Base-by-base conservation (phyloP, 306 rosid genomes). In the Dryas alaskensis region DNA sequence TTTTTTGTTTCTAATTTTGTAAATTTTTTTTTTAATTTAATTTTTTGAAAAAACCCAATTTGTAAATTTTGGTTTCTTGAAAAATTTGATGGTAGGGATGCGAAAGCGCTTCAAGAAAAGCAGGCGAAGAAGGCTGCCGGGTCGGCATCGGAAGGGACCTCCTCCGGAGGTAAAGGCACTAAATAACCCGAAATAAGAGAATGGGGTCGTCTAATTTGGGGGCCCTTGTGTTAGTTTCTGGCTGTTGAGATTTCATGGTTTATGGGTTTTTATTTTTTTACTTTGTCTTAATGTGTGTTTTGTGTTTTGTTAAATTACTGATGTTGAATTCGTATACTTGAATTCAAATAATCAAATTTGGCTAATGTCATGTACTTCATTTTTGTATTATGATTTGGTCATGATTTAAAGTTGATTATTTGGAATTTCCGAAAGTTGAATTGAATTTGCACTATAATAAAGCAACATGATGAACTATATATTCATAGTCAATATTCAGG, bases 101-200 rank as follows among this genome's bases (percentile, higher is more conserved):
- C 86, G 6, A 84, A 84, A 43, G 88, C 88, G 2, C 84, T 84
- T 1, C 88, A 84, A 76, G 88, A 84, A 61, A 84, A 84, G 84
- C 4, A 64, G 60, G 84, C 88, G 8, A 84, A 84, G 86, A 84
- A 84, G 78, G 88, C 88, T 16, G 86, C 80, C 0, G 77, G 77
- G 62, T 65, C 52, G n/a, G 73, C 67, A 10, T 57, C 81, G 5
- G 86, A 84, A 31, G 84, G 81, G 54, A 77, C 46, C 45, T 65
- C 88, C 7, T 67, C 83, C 16, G 88, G 83, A 81, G 83, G 85
- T 80, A 81, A 81, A 73, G 13, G 50, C 54, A 31, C 37, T 31
- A 75, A 70, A 66, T 57, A 69, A 13, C 48, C 51, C 77, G n/a
- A 75, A 84, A 65, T 84, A 60, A 75, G 60, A 61, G 42, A 68